phyloP scores from a whole-genome alignment of 352 stramenopile genomes.

The Thalassiosira pacifica region DNA sequence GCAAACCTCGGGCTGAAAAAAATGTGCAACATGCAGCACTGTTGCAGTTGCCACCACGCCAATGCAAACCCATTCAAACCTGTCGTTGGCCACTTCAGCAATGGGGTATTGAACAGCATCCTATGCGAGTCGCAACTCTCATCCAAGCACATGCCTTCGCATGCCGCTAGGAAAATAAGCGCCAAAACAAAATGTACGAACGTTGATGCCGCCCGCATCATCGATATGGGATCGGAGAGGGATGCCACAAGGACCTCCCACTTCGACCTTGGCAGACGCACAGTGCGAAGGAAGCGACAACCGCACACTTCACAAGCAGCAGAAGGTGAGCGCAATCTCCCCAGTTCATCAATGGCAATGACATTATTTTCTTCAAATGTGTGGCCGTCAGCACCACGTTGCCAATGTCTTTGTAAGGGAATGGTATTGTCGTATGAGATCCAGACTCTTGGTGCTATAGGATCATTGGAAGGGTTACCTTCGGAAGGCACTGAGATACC shows the following conservation, averaged over 20 bases:
- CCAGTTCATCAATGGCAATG: conserved; percentile 20
- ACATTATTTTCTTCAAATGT: conserved; percentile 1
- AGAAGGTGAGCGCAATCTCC: conserved; percentile 11
- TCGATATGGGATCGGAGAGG: conserved; percentile 27
- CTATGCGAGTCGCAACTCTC: conserved; percentile 23
- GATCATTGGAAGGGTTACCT: not conserved
- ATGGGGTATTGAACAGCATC: conserved; percentile 20
- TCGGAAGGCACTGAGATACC: too few species aligned
- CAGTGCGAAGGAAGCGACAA: conserved; percentile 10
- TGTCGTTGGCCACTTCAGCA: conserved; percentile 42
- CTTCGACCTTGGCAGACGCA: conserved; percentile 29
- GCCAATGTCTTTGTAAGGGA: not conserved
- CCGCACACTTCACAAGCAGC: conserved; percentile 33
- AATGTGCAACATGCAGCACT: conserved; percentile 60
- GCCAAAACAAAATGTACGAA: conserved; percentile 43
- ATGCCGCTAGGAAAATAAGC: conserved; percentile 29
- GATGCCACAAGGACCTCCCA: conserved; percentile 36
- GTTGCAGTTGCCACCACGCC: conserved; percentile 49
- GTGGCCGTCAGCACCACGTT: not conserved
- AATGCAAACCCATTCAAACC: conserved; percentile 45
- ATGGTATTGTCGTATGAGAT: conserved; percentile 47
- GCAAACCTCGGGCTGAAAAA: conserved; percentile 51
- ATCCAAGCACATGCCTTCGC: conserved; percentile 36
- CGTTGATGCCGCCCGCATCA: conserved; percentile 30
- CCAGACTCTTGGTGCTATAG: conserved; percentile 48